Base-by-base conservation (phyloP, 805 yeast genomes). In the Myxozyma monticola region DNA sequence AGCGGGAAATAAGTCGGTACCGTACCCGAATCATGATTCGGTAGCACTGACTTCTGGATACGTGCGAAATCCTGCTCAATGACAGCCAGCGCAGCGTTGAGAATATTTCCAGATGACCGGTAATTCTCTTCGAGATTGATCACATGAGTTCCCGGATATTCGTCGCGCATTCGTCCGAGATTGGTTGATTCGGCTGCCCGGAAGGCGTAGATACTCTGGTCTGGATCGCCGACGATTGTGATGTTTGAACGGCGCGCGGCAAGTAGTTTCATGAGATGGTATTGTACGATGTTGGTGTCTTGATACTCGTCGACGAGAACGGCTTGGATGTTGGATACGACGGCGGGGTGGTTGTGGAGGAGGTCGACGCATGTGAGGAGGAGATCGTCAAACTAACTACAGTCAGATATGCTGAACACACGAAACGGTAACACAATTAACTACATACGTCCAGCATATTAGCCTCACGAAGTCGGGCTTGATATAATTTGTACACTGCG, bases 221-320 rank as follows among this genome's bases (percentile, higher is more conserved):
- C 96, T 0, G 96, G 96, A 64, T 91, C 99, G 0, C 99, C 99
- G 1, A 91, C 97, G 1, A 89, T 83, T 0, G 97, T 87, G 7
- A 91, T 76, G 50, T 83, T 83, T 53, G 80, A 65, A 31, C 72
- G 73, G 17, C 63, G 45, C 17, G 68, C 65, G 0, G 83, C 74
- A 28, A 85, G 68, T 3, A 71, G 69, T 54, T 76, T 76, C 73
- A 88, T 76, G 39, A 93, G 70, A 47, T 80, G 78, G 56, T 88
- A 72, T 64, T 91, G 98, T 15, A 88, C 74, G 30, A 72, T 72
- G 60, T 85, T 88, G 0, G 97, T 89, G 61, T 93, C 99, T 69
- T 91, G 98, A 62, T 89, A 91, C 68, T 91, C 99, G 68, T 91
- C 99, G 5, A 93, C 88, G 17, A 91, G 71, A 0, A 89, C 88